Conservation (phyloP, 2,329 filamentous ascomycete species). For the Stemphylium lycopersici region DNA sequence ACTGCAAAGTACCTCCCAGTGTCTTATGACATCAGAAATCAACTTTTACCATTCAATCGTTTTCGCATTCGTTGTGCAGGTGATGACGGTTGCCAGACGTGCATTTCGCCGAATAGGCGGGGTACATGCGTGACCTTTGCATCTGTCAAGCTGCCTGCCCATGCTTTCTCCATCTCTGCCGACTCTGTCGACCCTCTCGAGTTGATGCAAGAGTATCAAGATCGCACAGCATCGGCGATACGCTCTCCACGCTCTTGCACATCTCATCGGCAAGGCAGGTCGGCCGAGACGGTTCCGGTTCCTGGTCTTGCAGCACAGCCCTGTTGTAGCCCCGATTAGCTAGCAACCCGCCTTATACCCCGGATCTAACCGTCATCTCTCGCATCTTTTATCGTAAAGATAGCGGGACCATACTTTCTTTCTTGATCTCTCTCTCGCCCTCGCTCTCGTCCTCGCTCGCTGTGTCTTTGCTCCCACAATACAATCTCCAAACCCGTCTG, state of each 20-base stretch:
- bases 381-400: neutral
- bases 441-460: neutral
- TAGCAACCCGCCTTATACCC: conserved; percentile 11
- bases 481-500: neutral
- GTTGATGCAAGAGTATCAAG: conserved; percentile 34
- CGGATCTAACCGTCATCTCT: conserved; percentile 15
- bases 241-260: conserved; percentile 35
- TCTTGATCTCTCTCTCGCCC: neutral
- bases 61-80: conserved; percentile 2
- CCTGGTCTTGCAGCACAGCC: conserved; percentile 14
- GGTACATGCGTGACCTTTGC: conserved; percentile 23
- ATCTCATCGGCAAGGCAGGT: conserved; percentile 25
- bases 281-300: conserved; percentile 12
- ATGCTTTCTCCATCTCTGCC: neutral
- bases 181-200: conserved; percentile 21
- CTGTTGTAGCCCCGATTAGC: conserved; percentile 10
- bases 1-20: neutral
- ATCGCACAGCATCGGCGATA: conserved; percentile 16
- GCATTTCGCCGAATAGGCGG: conserved; percentile 19
- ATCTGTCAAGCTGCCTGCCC: neutral
- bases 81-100: conserved; percentile 17
- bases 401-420: neutral
- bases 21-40: conserved; percentile 9
- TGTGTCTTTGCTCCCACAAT: neutral
- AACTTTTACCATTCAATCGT: neutral